Percentiles rank a stretch among this genome's conserved stretches.
These are phyloP conservation scores for Stachybotrys chartarum DNA, from an alignment of 2,329 filamentous ascomycete genomes.

Conservation along the genomic window DNA sequence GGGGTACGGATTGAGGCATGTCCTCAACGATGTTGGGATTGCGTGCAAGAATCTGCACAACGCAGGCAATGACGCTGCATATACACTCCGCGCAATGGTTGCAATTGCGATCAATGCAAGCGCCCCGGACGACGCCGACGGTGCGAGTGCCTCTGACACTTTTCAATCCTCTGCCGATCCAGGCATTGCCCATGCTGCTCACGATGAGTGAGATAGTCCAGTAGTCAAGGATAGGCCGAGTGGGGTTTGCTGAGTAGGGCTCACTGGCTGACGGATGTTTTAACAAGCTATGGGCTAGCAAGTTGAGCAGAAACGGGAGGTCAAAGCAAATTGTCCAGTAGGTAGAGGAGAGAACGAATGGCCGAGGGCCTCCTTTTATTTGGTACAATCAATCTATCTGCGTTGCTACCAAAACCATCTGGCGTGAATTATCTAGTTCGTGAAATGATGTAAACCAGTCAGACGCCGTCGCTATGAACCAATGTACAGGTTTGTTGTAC, in stretches of 20 bases:
- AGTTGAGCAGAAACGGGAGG: not conserved
- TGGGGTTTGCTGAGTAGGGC: not conserved
- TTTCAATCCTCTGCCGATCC: not conserved
- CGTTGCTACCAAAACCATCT: constrained; percentile 7
- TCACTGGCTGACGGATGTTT: too few species aligned
- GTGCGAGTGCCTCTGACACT: not conserved
- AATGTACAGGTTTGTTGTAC: constrained; percentile 23
- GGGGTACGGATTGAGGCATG: constrained; percentile 46
- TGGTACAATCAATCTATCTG: constrained; percentile 8
- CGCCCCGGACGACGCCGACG: not conserved
- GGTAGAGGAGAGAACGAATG: not conserved
- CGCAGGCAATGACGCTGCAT: constrained; percentile 78
- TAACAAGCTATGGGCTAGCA: not conserved
- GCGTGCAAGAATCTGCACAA: constrained; percentile 67
- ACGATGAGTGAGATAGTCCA: too few species aligned
- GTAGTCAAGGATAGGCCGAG: too few species aligned
- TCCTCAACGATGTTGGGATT: constrained; percentile 61
- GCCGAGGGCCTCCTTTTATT: not conserved
- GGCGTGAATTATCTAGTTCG: constrained; percentile 9
- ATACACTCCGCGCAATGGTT: constrained; percentile 69
- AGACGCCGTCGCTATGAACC: constrained; percentile 40
- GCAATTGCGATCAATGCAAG: constrained; percentile 23
- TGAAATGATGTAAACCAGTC: constrained; percentile 17
- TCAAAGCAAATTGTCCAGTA: not conserved
- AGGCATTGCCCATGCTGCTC: not conserved